phyloP scores from a whole-genome alignment of 1,139 yeast species.

The Pichia sp. region DNA sequence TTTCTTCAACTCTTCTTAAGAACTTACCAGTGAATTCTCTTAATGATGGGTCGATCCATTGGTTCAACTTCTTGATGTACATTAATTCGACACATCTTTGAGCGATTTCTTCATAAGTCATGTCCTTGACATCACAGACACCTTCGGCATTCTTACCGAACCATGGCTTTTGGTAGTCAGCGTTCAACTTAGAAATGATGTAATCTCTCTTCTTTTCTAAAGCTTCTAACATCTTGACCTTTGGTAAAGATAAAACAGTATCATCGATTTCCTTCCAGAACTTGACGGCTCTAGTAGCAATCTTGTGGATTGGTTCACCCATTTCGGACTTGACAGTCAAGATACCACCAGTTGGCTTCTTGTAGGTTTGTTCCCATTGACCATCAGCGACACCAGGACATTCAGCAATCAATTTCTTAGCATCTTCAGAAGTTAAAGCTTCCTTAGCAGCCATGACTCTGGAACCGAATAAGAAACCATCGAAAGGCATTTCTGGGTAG shows the following conservation, averaged over 20 bases:
- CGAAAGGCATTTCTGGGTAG: conserved; percentile 99
- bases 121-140: conserved; percentile 88
- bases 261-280: conserved; percentile 98
- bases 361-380: conserved; percentile 93
- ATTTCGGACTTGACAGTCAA: conserved; percentile 95
- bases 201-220: conserved; percentile 81
- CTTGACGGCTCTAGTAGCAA: conserved; percentile 97
- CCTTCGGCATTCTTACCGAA: conserved; percentile 78
- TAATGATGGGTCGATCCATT: conserved; percentile 89
- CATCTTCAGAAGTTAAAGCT: conserved; percentile 91
- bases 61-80: conserved; percentile 73
- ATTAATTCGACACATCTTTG: conserved; percentile 83
- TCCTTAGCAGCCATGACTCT: conserved; percentile 98
- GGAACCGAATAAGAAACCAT: conserved; percentile 95
- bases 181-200: conserved; percentile 80
- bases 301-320: conserved; percentile 99
- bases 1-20: conserved; percentile 94
- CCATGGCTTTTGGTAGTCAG: conserved; percentile 98
- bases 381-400: conserved; percentile 88
- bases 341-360: conserved; percentile 95
- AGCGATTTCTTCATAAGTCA: conserved; percentile 94
- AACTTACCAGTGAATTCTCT: conserved; percentile 86
- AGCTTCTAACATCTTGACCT: conserved; percentile 82
- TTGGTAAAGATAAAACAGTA: conserved; percentile 87
- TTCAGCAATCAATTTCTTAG: conserved; percentile 86